These are phyloP conservation scores for Gossypium raimondii DNA, from an alignment of 345 rosid species.

Conservation along the genomic window DNA sequence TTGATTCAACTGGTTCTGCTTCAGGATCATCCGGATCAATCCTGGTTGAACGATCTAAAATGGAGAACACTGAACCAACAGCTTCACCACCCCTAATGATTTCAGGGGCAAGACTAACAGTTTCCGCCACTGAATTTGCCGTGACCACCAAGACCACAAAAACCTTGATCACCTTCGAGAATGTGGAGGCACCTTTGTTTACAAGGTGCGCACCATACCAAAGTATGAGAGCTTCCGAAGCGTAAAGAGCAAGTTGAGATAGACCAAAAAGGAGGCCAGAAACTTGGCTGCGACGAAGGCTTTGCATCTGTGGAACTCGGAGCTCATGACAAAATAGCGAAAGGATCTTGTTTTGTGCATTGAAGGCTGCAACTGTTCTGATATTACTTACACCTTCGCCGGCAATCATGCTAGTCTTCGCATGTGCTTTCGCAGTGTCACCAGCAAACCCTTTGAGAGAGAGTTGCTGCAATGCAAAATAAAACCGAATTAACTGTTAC, in stretches of 20 bases:
- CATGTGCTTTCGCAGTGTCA: constrained; percentile 99
- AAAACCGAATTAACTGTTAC: constrained; percentile 22
- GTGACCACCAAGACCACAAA: constrained; percentile 92
- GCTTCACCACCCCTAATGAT: constrained; percentile 96
- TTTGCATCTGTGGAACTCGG: constrained; percentile 67
- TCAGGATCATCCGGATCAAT: constrained; percentile 94
- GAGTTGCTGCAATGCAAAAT: constrained; percentile 63
- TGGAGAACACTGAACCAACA: constrained; percentile 90
- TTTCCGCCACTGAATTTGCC: constrained; percentile 98
- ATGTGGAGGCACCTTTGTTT: constrained; percentile 75
- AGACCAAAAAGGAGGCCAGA: constrained; percentile 93
- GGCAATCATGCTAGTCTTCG: constrained; percentile 99
- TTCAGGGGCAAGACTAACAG: constrained; percentile 99
- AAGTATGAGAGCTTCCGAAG: constrained; percentile 89
- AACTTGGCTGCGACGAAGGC: constrained; percentile 75
- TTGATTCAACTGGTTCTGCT: constrained; percentile 74
- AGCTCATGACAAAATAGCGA: constrained; percentile 82
- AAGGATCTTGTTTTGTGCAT: constrained; percentile 83
- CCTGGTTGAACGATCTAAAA: constrained; percentile 69
- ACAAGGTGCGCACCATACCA: constrained; percentile 98
- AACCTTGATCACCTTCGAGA: constrained; percentile 97
- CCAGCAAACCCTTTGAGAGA: constrained; percentile 99
- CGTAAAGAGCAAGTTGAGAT: constrained; percentile 90
- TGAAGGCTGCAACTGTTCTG: constrained; percentile 96
- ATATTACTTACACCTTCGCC: constrained; percentile 99